Base-by-base conservation (phyloP, 2,329 filamentous ascomycete genomes). In the Botryosphaeria dothidea region DNA sequence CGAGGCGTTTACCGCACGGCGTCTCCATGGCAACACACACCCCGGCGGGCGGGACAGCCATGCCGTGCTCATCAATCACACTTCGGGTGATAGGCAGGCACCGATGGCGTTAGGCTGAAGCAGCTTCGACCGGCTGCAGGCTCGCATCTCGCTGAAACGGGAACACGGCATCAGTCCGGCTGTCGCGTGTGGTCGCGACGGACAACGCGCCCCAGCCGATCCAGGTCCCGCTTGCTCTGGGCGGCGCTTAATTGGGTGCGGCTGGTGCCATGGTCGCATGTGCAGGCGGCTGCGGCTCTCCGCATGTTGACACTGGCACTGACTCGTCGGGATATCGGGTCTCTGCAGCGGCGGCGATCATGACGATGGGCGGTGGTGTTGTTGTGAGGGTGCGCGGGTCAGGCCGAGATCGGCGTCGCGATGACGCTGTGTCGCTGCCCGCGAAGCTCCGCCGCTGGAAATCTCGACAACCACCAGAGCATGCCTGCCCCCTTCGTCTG, bases 401-500 rank as follows among this genome's bases (percentile, higher is more conserved):
- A 49, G 38, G 61, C 60, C 25, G 48, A 15, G 54, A 43, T n/a
- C 52, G 19, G 31, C 60, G 60, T 29, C 49, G 49, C 38, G 49
- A 54, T 43, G 61, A 56, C 61, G 49, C 49, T 34, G 25, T 5
- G 11, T 41, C n/a, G 9, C 29, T 45, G 19, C 45, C 34, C 19
- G n/a, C 45, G 27, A 11, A 27, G n/a, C 17, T 4, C 49, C 36
- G 36, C 23, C n/a, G n/a, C n/a, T n/a, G 21, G 13, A 21, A 13
- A 27, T 17, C 38, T 34, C 31, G 52, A 56, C 27, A 7, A 7
- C 38, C 62, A 31, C 51, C 62, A 58, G 29, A 27, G 56, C 31
- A 65, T 65, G 63, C 61, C 29, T 34, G 61, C 46, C 19, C 48
- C 61, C 38, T 57, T 48, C 56, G 34, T 65, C 21, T 65, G 64